Evolutionary conservation across 2,329 filamentous ascomycete species (phyloP), one percentile per base, ranked within the genome.

Genomic region (Emmonsiellopsis sp.): DNA sequence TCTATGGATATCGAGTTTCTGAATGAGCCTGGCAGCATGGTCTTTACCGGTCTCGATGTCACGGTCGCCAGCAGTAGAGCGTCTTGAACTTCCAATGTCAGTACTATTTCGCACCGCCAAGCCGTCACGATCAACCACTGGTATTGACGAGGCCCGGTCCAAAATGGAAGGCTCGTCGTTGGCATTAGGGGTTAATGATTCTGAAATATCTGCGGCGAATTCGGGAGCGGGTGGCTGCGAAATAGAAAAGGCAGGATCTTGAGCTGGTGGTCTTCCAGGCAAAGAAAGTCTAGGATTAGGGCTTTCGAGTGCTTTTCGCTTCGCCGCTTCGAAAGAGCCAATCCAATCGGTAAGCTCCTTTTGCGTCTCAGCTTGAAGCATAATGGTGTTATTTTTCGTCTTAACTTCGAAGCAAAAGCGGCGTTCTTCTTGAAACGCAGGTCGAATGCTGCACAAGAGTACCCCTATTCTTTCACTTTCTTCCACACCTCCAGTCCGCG

Each of bases 401-500:
- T 97, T 98, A 63, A 98, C 87, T 70, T 98, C 93, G 63, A 98
- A 96, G 67, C 93, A 97, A 70, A 97, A 98, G 13, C 93, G 82
- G 40, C 93, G 83, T 64, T 98, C 93, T 70, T 98, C 93, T 60
- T 88, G 85, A 50, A 94, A 86, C 0, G 91, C 90, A 14, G 91
- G 90, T 62, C 92, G 88, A 48, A 93, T 87, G 63, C 88, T 95
- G 73, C 93, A 98, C 40, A 98, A 82, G 51, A 98, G 73, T 2
- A 98, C 91, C 42, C 93, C 93, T 56, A 95, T 95, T 71, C 95
- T 90, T 63, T 98, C 93, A 46, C 90, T 95, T 68, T 97, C 92
- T 61, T 97, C 83, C 21, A 98, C 93, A 36, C 90, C 92, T 44
- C 84, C 84, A 44, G 83, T 84, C 55, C 91, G 83, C 0, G 83